Base-by-base conservation (phyloP, 2,329 filamentous ascomycete genomes). In the Phaeosphaeriaceae sp. region DNA sequence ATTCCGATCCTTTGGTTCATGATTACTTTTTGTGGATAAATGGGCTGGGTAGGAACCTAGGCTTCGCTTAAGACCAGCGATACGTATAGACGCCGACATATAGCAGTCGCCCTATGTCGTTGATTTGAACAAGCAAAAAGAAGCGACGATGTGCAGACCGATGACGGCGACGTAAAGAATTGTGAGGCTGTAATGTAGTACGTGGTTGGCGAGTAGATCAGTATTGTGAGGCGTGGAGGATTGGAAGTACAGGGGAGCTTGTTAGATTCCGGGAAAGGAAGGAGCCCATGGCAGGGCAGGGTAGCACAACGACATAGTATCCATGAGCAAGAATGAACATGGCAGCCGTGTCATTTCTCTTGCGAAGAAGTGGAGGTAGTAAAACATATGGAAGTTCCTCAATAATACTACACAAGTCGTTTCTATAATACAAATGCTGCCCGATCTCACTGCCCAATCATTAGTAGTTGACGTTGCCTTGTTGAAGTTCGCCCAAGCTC, bases 401-500 rank as follows among this genome's bases (percentile, higher is more conserved):
- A 53, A 59, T 63, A 46, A 29, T 55, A 52, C 54, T 50, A 52
- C 46, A 30, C 23, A 26, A 26, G 7, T 26, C 40, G 42, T 49
- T 41, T 35, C 50, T 60, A 61, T 60, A 37, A 32, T 58, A 60
- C 57, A 58, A 26, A 42, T 65, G 60, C 56, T 55, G 60, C 62
- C 62, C 57, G 54, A 64, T 54, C 46, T 44, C 43, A 41, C 49
- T 50, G 57, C 54, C 54, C 56, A 53, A 57, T 50, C 44, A 53
- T 42, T 43, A 44, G 54, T 40, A 34, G 21, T 34, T 36, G 44
- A 35, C 32, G 29, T 35, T 38, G 39, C 36, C 15, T 42, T 18
- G 46, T 43, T 38, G 47, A 48, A n/a, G 18, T 29, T 38, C 15
- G 32, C 45, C 37, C 42, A 47, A 44, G 42, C 7, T 26, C 23